phyloP scores from a whole-genome alignment of 352 stramenopile species.

The Phytophthora meadii region DNA sequence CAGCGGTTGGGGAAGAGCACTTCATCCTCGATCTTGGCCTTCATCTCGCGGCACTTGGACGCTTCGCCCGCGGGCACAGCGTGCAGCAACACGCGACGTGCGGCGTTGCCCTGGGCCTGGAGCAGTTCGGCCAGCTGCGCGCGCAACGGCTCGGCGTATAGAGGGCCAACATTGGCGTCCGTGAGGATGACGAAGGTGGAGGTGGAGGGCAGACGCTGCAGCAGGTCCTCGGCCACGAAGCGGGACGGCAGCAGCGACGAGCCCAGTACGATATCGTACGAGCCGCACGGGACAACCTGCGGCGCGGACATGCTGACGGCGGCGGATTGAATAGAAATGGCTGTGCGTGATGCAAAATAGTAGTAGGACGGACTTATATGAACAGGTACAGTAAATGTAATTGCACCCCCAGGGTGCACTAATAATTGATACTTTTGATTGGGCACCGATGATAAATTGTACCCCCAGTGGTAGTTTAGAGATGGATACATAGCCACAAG shows the following conservation, averaged over 20 bases:
- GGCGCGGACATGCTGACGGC: slow-evolving; percentile 15
- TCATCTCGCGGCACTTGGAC: slow-evolving; percentile 83
- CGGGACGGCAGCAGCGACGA: slow-evolving; percentile 65
- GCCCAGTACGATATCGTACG: slow-evolving; percentile 85
- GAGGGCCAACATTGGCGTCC: slow-evolving; percentile 75
- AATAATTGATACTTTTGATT: too few relatives aligned
- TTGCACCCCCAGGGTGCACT: too few relatives aligned
- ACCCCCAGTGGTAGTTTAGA: too few relatives aligned
- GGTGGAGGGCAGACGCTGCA: slow-evolving; percentile 57
- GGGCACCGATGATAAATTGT: too few relatives aligned
- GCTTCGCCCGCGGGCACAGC: slow-evolving; percentile 71
- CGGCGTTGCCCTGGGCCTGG: slow-evolving; percentile 22
- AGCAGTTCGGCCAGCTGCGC: slow-evolving; percentile 55
- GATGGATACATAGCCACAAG: too few relatives aligned
- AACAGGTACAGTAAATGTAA: too few relatives aligned
- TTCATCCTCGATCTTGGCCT: slow-evolving; percentile 82
- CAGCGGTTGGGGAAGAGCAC: slow-evolving; percentile 84
- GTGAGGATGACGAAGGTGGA: slow-evolving; percentile 86
- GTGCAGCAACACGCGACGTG: slow-evolving; percentile 71
- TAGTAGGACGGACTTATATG: too few relatives aligned
- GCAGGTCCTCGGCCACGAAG: slow-evolving; percentile 72
- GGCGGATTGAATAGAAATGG: slow-evolving; percentile 2
- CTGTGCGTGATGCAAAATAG: neutral
- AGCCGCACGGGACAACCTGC: slow-evolving; percentile 74
- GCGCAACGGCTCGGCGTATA: slow-evolving; percentile 74